phyloP scores from a whole-genome alignment of 306 rosid species.

The Cicer cuneatum region DNA sequence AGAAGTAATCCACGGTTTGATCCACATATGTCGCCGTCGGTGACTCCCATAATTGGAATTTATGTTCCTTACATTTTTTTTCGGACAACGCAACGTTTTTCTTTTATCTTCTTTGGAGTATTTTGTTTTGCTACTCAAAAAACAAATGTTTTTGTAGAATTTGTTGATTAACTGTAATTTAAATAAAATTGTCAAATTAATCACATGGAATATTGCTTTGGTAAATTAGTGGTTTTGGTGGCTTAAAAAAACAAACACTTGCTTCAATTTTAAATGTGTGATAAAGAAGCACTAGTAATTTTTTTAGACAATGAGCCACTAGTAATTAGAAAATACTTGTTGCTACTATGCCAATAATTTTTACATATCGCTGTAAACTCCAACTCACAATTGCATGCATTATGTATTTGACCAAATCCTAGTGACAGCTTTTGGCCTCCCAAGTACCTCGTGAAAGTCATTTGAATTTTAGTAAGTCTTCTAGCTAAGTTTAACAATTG shows the following conservation, averaged over 20 bases:
- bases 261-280: too few relatives aligned
- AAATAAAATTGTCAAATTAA: too few relatives aligned
- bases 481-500: not conserved
- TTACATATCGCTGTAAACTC: not conserved
- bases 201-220: too few relatives aligned
- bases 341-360: too few relatives aligned
- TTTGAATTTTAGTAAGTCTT: slow-evolving; percentile 8
- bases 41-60: not conserved
- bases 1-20: not conserved
- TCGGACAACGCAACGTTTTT: not conserved
- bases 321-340: not conserved
- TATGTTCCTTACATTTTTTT: not conserved
- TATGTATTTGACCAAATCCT: slow-evolving; percentile 26
- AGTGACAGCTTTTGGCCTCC: slow-evolving; percentile 29
- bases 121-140: too few relatives aligned
- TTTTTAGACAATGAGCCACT: not conserved
- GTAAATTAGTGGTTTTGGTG: too few relatives aligned
- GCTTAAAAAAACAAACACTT: too few relatives aligned
- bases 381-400: slow-evolving; percentile 13
- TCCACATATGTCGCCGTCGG: not conserved
- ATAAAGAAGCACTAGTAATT: too few relatives aligned
- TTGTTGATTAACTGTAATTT: too few relatives aligned
- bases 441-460: not conserved
- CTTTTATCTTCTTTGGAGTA: not conserved
- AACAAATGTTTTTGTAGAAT: too few relatives aligned